These are phyloP conservation scores for Colletotrichum cordylinicola DNA, from an alignment of 2,329 filamentous ascomycete species.

Conservation along the genomic window DNA sequence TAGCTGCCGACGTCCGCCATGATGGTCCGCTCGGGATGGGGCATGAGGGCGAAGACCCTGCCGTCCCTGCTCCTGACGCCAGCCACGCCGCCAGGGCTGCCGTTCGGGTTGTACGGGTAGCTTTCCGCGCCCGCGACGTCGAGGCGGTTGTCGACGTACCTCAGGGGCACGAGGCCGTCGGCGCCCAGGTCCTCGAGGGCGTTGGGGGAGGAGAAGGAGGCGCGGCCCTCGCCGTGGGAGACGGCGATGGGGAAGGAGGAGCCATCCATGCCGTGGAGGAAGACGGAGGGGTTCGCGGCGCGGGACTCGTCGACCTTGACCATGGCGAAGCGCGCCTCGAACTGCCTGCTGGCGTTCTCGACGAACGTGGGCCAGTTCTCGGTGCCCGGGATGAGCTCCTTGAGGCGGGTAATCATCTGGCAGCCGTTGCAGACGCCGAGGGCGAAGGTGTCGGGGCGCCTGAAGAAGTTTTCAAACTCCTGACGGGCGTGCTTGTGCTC, in stretches of 20 bases:
- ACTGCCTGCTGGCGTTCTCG: conserved; percentile 84
- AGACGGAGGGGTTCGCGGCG: conserved; percentile 69
- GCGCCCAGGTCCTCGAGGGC: conserved; percentile 62
- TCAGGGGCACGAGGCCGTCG: conserved; percentile 75
- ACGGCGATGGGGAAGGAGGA: conserved; percentile 84
- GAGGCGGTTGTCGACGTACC: conserved; percentile 82
- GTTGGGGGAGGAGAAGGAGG: conserved; percentile 66
- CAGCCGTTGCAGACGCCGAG: conserved; percentile 98
- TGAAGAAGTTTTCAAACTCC: conserved; percentile 87
- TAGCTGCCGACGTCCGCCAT: conserved; percentile 81
- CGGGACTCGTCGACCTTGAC: conserved; percentile 67
- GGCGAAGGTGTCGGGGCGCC: conserved; percentile 86
- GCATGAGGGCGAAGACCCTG: conserved; percentile 88
- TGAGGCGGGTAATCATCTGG: conserved; percentile 84
- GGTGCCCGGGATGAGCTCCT: conserved; percentile 86
- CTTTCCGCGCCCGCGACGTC: conserved; percentile 72
- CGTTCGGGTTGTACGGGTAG: conserved; percentile 91
- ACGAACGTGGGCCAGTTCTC: conserved; percentile 86
- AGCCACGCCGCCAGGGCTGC: conserved; percentile 81
- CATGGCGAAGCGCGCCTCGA: conserved; percentile 89
- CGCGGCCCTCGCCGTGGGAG: conserved; percentile 90
- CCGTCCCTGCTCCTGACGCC: conserved; percentile 80
- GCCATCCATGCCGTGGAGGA: conserved; percentile 87
- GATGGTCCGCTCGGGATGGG: conserved; percentile 90
- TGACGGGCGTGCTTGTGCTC: conserved; percentile 78